Evolutionary conservation across 805 yeast genomes (phyloP), one percentile per base, ranked within the genome.

Genomic region (Jamesozyma hellenica): DNA sequence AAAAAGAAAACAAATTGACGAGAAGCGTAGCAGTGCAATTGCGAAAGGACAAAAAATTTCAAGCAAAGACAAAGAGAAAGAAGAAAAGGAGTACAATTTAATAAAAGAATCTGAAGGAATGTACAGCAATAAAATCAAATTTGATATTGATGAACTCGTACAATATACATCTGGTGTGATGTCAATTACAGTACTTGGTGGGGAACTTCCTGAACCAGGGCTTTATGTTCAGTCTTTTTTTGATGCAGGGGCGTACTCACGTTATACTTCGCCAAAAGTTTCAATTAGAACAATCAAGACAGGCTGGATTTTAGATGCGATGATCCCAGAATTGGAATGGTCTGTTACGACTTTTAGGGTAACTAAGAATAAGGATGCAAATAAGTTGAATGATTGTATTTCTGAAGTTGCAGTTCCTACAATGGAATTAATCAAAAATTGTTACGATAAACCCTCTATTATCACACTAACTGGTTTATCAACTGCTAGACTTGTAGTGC

Each of bases 261-360:
- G 76, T 32, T 79, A 63, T 52, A 68, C 67, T 7, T 64, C 82
- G 21, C 71, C 74, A 13, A 65, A 65, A 42, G 61, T 80, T 43
- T 47, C 46, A 3, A 48, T 47, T 14, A 53, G 53, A 38, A 46
- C 52, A 16, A 42, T 55, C 12, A 56, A 55, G 32, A 43, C 61
- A 27, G 67, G 68, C 29, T 65, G 68, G 41, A 72, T 79, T 9
- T 81, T 83, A 38, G 95, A 85, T 56, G 75, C 64, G 13, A 55
- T 78, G 44, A 67, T 86, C 41, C 79, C 76, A 45, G 92, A 86
- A 56, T 65, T 86, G 38, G 84, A 77, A 31, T 76, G 77, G 71
- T 83, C 95, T 1, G 64, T 68, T 38, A 68, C 75, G 1, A 66
- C 71, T 3, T 67, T 86, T 59, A 70, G 82, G 50, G 58, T 80